Evolutionary conservation across 2,329 filamentous ascomycete species (phyloP).

Genomic region (Teratosphaeriaceae sp.): DNA sequence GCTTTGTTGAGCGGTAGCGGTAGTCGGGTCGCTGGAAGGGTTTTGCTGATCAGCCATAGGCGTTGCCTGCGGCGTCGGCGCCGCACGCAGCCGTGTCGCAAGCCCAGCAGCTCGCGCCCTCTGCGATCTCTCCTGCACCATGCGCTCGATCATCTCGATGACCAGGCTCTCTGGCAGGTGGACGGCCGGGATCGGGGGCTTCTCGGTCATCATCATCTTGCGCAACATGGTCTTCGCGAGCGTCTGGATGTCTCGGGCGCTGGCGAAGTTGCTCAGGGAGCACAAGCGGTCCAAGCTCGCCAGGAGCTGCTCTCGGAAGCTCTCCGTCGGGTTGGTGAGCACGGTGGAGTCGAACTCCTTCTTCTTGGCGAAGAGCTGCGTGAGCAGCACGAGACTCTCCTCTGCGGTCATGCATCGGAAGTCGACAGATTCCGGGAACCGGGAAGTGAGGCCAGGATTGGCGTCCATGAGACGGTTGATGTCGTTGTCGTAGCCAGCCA

Average conservation of each 20-base stretch:
- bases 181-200: slow-evolving; percentile 11
- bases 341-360: slow-evolving; percentile 26
- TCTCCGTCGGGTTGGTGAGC: slow-evolving; percentile 15
- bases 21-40: background rate
- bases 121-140: slow-evolving; percentile 20
- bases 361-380: slow-evolving; percentile 26
- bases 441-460: slow-evolving; percentile 58
- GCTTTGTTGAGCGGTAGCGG: background rate
- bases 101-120: slow-evolving; percentile 18
- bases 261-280: slow-evolving; percentile 50
- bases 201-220: slow-evolving; percentile 22
- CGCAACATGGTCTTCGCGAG: slow-evolving; percentile 48
- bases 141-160: slow-evolving; percentile 23
- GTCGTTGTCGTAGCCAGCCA: slow-evolving; percentile 62
- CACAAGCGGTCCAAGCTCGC: slow-evolving; percentile 38
- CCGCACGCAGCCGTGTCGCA: too few relatives aligned
- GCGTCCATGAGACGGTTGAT: slow-evolving; percentile 57
- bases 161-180: slow-evolving; percentile 22
- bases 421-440: slow-evolving; percentile 56
- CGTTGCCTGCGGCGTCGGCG: background rate
- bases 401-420: slow-evolving; percentile 41
- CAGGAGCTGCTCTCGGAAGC: slow-evolving; percentile 16
- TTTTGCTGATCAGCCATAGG: background rate
- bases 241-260: slow-evolving; percentile 55
- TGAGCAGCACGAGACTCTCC: slow-evolving; percentile 34